Evolutionary conservation across 257 asterid genomes (phyloP), one percentile per base, ranked within the genome.

Genomic region (Salvia rosmarinus): DNA sequence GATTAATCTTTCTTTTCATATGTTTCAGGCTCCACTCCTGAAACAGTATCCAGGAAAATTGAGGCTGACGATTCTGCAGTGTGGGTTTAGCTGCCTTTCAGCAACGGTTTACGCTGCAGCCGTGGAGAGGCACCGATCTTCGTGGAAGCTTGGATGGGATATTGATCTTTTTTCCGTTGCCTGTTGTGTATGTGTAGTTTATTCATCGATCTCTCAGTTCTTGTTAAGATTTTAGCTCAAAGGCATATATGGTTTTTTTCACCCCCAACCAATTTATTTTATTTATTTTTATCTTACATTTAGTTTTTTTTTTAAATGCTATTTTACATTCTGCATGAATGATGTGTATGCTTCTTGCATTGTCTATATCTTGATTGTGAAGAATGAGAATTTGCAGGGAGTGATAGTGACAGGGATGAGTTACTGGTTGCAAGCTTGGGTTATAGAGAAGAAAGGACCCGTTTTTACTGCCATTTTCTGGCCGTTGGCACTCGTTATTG

Each of bases 131-230:
- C 75, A 74, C 55, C 16, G 46, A 3, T 75, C 76, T 1, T 72
- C 90, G 0, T 88, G 92, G 90, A 86, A 77, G 75, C 86, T 84
- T 3, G 83, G 87, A 19, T 86, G 91, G 90, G 56, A 86, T 35
- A 61, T 82, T 14, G 39, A 70, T 65, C 87, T 84, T 40, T 28
- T 88, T 23, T 71, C 86, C 0, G 67, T 84, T 0, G 50, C 59
- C 42, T 88, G 85, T 52, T 83, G 85, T 64, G 92, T 88, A 79
- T 3, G 95, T 74, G 8, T 4, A 1, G 32, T 28, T 4, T 28
- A 1, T 28, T 4, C 4, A 28, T 28, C 4, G 2, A 28, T 28
- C 32, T 28, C 32, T 28, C 32, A 35, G 40, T 35, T 35, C 1
- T 35, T 35, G 5, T 34, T 34, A 3, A 34, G n/a, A n/a, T n/a